A percentile compares a stretch with the other conserved stretches of the same genome.
Evolutionary conservation across 2,329 filamentous ascomycete species (phyloP).

Genomic region (Alternaria sp.): DNA sequence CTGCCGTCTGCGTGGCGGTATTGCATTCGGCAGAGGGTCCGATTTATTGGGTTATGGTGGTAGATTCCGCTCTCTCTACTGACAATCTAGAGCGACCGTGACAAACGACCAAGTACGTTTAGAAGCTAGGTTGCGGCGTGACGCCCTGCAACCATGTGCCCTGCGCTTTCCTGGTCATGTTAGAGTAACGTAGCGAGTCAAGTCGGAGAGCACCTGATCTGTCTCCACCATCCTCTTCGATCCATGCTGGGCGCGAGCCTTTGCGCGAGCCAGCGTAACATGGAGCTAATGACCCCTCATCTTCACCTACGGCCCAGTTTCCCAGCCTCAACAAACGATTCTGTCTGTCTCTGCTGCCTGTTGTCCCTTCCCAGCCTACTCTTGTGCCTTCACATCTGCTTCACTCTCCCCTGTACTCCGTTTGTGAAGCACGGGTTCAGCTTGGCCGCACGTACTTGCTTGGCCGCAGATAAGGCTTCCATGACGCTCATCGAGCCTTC

Average conservation of each 20-base stretch:
- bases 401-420: constrained; percentile 15
- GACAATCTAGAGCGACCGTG: constrained; percentile 9
- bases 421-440: constrained; percentile 32
- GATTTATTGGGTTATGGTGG: constrained; percentile 15
- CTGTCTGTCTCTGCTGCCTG: constrained; percentile 15
- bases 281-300: constrained; percentile 28
- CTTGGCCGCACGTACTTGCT: constrained; percentile 25
- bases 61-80: background rate
- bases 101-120: constrained; percentile 17
- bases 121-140: constrained; percentile 18
- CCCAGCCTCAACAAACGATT: constrained; percentile 22
- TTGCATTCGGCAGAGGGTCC: constrained; percentile 12
- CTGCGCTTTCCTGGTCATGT: constrained; percentile 24
- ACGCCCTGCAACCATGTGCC: constrained; percentile 18
- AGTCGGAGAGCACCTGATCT: constrained; percentile 29
- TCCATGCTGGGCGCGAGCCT: constrained; percentile 22
- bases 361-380: constrained; percentile 14
- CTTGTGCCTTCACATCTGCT: constrained; percentile 7
- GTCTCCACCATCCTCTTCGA: constrained; percentile 27
- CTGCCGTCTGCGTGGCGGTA: constrained; percentile 9
- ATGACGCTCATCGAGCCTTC: constrained; percentile 22
- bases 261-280: constrained; percentile 32
- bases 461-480: constrained; percentile 31
- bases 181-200: constrained; percentile 32
- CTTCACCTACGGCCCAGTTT: constrained; percentile 19